A percentile compares a stretch with the other conserved stretches of the same genome.
phyloP scores from a whole-genome alignment of 805 yeast species.

The Metschnikowia amazonensis region DNA sequence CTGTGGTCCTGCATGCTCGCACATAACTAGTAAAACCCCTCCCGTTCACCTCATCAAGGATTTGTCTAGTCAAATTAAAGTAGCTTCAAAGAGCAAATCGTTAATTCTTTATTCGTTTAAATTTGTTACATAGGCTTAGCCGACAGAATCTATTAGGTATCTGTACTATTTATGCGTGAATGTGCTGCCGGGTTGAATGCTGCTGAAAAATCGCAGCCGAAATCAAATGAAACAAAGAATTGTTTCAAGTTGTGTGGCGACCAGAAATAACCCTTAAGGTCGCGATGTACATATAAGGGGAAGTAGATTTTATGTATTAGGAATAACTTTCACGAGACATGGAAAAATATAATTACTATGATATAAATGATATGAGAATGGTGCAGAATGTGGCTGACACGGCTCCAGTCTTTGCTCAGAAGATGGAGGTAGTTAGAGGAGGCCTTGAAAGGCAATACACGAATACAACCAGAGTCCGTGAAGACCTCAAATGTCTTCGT shows the following conservation, averaged over 20 bases:
- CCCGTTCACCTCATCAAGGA: no score
- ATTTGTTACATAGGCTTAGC: no score
- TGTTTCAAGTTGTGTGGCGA: neutral
- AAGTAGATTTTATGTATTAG: neutral
- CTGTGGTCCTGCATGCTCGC: no score
- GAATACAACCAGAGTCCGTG: neutral
- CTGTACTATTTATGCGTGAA: neutral
- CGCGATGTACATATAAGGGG: neutral
- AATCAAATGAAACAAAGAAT: neutral
- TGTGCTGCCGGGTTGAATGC: neutral
- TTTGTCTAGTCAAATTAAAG: no score
- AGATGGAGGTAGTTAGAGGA: neutral
- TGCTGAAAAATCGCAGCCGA: neutral
- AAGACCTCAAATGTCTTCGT: neutral
- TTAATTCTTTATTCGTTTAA: no score
- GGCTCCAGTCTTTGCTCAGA: neutral
- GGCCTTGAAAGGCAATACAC: neutral
- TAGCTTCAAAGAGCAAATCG: no score
- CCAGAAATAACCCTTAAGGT: neutral
- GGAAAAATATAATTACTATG: neutral
- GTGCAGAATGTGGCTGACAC: neutral
- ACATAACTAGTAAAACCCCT: no score
- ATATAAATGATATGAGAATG: neutral
- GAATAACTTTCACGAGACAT: neutral
- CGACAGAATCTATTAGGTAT: no score